Conservation (phyloP, 371 early-diverging fungal genomes). For the Entomophthora muscae region DNA sequence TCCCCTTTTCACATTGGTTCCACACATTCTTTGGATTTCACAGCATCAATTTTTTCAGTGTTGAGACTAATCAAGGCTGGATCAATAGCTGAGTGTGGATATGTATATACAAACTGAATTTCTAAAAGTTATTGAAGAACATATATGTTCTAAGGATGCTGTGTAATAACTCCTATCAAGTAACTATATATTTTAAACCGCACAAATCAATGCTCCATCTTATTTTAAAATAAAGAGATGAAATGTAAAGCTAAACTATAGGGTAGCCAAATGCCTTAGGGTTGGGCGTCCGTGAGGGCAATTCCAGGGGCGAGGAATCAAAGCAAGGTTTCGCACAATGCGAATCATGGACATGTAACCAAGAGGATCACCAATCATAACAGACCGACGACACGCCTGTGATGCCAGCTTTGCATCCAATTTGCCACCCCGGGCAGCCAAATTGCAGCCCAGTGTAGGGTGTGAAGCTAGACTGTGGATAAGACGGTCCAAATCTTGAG, state of each 20-base stretch:
- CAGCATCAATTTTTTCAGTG: too few species aligned
- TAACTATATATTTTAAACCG: too few species aligned
- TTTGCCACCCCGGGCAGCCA: conserved; percentile 35
- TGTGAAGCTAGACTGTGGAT: conserved; percentile 9
- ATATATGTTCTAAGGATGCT: too few species aligned
- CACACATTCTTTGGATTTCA: too few species aligned
- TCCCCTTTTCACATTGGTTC: too few species aligned
- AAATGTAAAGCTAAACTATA: conserved; percentile 11
- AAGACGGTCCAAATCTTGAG: conserved; percentile 18
- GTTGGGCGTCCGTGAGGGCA: conserved; percentile 99
- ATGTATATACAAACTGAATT: too few species aligned
- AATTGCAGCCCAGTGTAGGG: conserved; percentile 26
- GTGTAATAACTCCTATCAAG: too few species aligned
- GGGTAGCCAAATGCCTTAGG: conserved; percentile 55
- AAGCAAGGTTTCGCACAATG: conserved; percentile 79
- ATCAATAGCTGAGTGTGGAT: too few species aligned
- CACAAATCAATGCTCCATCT: too few species aligned
- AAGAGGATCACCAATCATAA: conserved; percentile 59
- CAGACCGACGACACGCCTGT: conserved; percentile 52
- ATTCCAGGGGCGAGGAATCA: conserved; percentile 32
- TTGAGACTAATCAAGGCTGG: too few species aligned
- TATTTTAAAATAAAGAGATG: too few species aligned
- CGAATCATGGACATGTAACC: conserved; percentile 58
- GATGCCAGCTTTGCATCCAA: conserved; percentile 43
- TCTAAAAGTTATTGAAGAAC: too few species aligned